Evolutionary conservation across 1,139 yeast species (phyloP).

Genomic region (Lodderomyces elongisporus): DNA sequence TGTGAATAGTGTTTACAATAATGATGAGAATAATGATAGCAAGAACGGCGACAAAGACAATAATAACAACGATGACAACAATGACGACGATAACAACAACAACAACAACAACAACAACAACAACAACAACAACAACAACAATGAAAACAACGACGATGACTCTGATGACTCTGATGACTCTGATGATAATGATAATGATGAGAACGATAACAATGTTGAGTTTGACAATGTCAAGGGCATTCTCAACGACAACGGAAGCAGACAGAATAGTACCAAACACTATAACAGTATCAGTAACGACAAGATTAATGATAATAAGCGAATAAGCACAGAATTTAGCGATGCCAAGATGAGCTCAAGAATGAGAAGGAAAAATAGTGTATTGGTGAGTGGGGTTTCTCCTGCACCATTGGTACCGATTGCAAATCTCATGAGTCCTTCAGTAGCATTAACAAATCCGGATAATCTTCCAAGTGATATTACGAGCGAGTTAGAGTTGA

Average conservation of each 20-base stretch:
- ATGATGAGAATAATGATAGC: neutral
- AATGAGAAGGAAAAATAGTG: too few species aligned
- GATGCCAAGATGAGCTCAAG: too few species aligned
- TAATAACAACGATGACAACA: conserved; percentile 14
- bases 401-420: too few species aligned
- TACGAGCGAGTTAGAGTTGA: conserved; percentile 43
- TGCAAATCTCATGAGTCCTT: neutral
- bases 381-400: neutral
- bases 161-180: too few species aligned
- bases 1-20: neutral
- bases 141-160: too few species aligned
- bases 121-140: neutral
- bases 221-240: neutral
- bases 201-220: neutral
- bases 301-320: neutral
- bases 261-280: neutral
- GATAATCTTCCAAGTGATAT: conserved; percentile 55
- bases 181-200: neutral
- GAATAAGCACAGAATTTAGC: neutral
- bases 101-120: neutral
- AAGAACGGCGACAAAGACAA: neutral
- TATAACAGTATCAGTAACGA: neutral
- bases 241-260: neutral
- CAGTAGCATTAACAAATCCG: conserved; percentile 44
- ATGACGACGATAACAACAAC: conserved; percentile 1